Evolutionary conservation across 441 rosid genomes (phyloP).

Genomic region (Macaranga tanarius): DNA sequence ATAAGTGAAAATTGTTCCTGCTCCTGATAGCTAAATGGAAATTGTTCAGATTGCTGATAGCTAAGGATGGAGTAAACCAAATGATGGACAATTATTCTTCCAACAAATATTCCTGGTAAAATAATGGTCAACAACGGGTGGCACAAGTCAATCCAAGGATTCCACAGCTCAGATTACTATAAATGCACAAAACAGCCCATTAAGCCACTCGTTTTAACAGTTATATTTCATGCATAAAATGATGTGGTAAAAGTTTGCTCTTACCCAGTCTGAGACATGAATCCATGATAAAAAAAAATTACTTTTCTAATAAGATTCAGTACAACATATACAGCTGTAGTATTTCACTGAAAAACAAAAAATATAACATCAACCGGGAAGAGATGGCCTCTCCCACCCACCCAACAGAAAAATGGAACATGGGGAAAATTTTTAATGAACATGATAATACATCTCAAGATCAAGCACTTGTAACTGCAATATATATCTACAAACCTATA

Average conservation of each 20-base stretch:
- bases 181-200: background rate
- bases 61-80: too few species aligned
- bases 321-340: slow-evolving; percentile 21
- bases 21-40: too few species aligned
- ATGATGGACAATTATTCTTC: too few species aligned
- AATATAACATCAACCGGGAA: background rate
- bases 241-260: background rate
- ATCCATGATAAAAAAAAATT: background rate
- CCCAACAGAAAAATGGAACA: slow-evolving; percentile 16
- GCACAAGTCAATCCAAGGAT: too few species aligned
- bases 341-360: slow-evolving; percentile 1
- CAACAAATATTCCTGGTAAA: too few species aligned
- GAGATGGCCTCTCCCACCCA: slow-evolving; percentile 1
- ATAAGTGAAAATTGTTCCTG: too few species aligned
- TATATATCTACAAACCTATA: slow-evolving; percentile 42
- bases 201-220: too few species aligned
- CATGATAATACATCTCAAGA: slow-evolving; percentile 23
- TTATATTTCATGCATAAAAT: background rate
- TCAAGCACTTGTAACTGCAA: slow-evolving; percentile 18
- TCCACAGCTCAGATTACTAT: too few species aligned
- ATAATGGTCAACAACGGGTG: too few species aligned
- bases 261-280: background rate
- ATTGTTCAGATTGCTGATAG: too few species aligned
- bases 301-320: slow-evolving; percentile 22
- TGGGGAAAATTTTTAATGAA: slow-evolving; percentile 15